Conservation (phyloP, 352 stramenopile genomes). For the Globisporangium mamillatum region DNA sequence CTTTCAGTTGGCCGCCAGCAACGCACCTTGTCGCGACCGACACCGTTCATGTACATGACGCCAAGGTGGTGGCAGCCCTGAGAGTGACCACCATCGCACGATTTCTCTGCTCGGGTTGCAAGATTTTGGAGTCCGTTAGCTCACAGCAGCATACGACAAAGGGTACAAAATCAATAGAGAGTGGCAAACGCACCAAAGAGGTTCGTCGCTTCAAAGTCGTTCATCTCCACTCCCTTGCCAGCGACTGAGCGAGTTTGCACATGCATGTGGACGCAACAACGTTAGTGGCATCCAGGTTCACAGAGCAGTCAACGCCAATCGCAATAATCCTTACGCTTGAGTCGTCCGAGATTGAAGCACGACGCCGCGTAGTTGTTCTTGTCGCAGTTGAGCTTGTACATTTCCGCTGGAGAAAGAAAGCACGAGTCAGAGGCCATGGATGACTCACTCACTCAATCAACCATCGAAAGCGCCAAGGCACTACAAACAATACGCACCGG, state of each 20-base stretch:
- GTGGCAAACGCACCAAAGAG: constrained; percentile 50
- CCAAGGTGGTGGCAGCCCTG: constrained; percentile 85
- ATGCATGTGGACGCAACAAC: not conserved
- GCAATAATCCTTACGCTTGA: constrained; percentile 52
- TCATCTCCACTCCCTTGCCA: constrained; percentile 69
- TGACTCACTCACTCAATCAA: too few species aligned
- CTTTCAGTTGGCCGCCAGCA: not conserved
- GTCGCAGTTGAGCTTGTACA: constrained; percentile 83
- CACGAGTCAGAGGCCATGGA: too few species aligned
- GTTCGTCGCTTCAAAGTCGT: constrained; percentile 63
- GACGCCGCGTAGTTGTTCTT: constrained; percentile 80
- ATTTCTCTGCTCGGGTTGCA: constrained; percentile 50
- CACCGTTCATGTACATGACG: constrained; percentile 73
- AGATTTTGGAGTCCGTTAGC: not conserved
- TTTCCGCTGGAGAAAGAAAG: constrained; percentile 33
- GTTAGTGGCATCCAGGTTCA: not conserved
- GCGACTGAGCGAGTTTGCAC: constrained; percentile 41
- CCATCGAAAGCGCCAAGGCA: too few species aligned
- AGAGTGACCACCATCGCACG: constrained; percentile 65
- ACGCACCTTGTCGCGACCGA: constrained; percentile 70
- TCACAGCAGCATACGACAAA: not conserved
- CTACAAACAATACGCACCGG: constrained; percentile 31
- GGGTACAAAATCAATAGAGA: not conserved
- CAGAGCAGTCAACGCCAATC: not conserved
- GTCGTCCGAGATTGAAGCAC: constrained; percentile 84